A percentile compares a stretch with the other conserved stretches of the same genome.
Conservation (phyloP, 2,329 filamentous ascomycete species). For the Laburnicola sp. region DNA sequence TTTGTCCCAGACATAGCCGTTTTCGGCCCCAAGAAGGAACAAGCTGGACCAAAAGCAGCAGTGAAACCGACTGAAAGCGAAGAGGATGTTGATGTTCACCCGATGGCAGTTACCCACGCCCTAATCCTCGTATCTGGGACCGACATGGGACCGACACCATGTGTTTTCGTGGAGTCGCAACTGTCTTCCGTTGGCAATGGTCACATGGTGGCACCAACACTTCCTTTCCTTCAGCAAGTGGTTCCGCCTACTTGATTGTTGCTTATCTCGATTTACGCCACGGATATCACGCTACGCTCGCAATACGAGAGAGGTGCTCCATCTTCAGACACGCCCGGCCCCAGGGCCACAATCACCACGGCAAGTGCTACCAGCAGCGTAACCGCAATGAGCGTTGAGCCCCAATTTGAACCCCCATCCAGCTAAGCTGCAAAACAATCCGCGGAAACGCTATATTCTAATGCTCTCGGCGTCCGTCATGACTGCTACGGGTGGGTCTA, state of each 20-base stretch:
- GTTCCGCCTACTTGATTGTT: slow-evolving; percentile 9
- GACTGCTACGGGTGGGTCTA: slow-evolving; percentile 20
- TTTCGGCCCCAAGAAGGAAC: slow-evolving; percentile 9
- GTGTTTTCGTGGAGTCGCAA: slow-evolving; percentile 8
- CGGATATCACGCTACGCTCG: slow-evolving; percentile 15
- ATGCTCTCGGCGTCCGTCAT: slow-evolving; percentile 14
- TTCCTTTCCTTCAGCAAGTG: slow-evolving; percentile 6
- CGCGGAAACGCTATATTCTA: slow-evolving; percentile 18
- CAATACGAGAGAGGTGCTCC: slow-evolving; percentile 18
- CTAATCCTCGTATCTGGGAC: slow-evolving; percentile 8
- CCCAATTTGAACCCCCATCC: slow-evolving; percentile 11
- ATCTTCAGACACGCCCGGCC: slow-evolving; percentile 21
- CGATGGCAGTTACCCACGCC: neutral
- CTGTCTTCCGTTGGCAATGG: slow-evolving; percentile 8
- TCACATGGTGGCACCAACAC: slow-evolving; percentile 1
- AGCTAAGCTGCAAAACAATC: slow-evolving; percentile 18
- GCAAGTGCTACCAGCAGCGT: slow-evolving; percentile 8
- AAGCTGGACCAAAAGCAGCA: slow-evolving; percentile 13
- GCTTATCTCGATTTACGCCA: slow-evolving; percentile 14
- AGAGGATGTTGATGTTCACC: neutral
- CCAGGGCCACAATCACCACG: slow-evolving; percentile 5
- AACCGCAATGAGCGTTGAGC: slow-evolving; percentile 9
- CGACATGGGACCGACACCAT: slow-evolving; percentile 3
- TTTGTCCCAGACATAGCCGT: slow-evolving; percentile 19
- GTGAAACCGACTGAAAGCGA: slow-evolving; percentile 26